Evolutionary conservation across 768 basidiomycete genomes (phyloP).

Genomic region (Trametes elegans): DNA sequence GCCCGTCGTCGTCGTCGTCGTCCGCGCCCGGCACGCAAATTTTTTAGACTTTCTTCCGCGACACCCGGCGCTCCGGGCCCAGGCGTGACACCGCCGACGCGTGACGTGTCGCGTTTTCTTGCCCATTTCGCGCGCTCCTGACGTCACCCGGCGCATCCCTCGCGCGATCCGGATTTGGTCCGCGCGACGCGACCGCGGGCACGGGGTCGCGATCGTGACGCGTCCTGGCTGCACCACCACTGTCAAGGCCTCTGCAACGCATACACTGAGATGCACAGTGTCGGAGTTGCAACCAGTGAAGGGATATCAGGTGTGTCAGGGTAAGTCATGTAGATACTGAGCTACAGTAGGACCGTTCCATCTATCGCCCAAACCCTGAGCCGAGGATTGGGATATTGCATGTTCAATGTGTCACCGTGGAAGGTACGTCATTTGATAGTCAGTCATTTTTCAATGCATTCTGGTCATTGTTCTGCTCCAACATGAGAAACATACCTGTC

Average conservation of each 20-base stretch:
- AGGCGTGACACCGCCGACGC: constrained; percentile 5
- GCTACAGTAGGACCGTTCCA: too few relatives aligned
- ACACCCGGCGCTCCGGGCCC: not conserved
- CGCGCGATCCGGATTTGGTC: constrained; percentile 8
- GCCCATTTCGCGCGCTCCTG: constrained; percentile 10
- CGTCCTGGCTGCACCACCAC: too few relatives aligned
- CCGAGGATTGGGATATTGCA: too few relatives aligned
- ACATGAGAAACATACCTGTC: constrained; percentile 1
- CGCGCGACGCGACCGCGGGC: not conserved
- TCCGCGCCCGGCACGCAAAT: not conserved
- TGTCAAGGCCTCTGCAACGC: too few relatives aligned
- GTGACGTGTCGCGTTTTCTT: constrained; percentile 7
- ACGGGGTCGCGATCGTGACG: constrained; percentile 9
- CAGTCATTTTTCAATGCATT: not conserved
- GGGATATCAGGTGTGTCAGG: too few relatives aligned
- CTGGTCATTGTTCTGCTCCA: not conserved
- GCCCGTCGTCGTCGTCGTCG: not conserved
- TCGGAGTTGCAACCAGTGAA: too few relatives aligned
- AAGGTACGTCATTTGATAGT: not conserved
- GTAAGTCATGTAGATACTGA: too few relatives aligned
- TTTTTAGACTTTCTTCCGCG: constrained; percentile 2
- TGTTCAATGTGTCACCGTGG: not conserved
- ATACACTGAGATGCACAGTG: too few relatives aligned
- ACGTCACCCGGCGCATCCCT: constrained; percentile 8
- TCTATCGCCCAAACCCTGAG: too few relatives aligned